Evolutionary conservation across 2,329 filamentous ascomycete species (phyloP).

Genomic region (Grosmannia penicillata): DNA sequence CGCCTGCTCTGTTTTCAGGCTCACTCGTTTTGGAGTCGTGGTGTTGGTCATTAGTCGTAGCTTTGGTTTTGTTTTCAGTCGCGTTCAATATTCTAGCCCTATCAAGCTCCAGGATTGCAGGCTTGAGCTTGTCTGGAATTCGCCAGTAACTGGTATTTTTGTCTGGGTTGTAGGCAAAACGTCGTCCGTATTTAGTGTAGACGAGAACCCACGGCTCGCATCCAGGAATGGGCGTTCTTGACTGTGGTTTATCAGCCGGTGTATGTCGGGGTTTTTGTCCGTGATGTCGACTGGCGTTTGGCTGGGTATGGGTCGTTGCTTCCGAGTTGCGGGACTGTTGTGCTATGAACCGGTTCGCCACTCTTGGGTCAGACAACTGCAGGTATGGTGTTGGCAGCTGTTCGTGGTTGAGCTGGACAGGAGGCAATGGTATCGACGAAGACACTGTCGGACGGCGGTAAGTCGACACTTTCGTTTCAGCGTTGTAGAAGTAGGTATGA

Average conservation of each 20-base stretch:
- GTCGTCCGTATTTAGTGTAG: slow-evolving; percentile 76
- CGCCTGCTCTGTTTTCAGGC: too few relatives aligned
- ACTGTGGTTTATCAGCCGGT: slow-evolving; percentile 65
- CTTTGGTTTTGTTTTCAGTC: slow-evolving; percentile 20
- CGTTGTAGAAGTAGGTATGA: slow-evolving; percentile 80
- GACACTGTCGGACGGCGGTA: slow-evolving; percentile 54
- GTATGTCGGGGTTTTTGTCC: slow-evolving; percentile 37
- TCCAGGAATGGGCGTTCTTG: slow-evolving; percentile 63
- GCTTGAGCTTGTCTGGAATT: slow-evolving; percentile 75
- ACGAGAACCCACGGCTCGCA: slow-evolving; percentile 82
- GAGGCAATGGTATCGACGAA: slow-evolving; percentile 16
- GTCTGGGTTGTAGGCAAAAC: slow-evolving; percentile 78
- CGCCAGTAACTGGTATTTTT: slow-evolving; percentile 92
- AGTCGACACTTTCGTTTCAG: slow-evolving; percentile 69
- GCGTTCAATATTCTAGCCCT: slow-evolving; percentile 52
- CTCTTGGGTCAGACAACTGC: slow-evolving; percentile 36
- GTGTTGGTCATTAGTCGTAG: slow-evolving; percentile 8
- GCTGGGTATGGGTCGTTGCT: slow-evolving; percentile 15
- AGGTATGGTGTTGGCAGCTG: slow-evolving; percentile 17
- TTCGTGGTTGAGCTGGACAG: slow-evolving; percentile 13
- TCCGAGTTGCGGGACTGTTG: slow-evolving; percentile 19
- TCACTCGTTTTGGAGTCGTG: too few relatives aligned
- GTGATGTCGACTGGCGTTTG: slow-evolving; percentile 7
- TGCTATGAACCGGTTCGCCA: slow-evolving; percentile 47
- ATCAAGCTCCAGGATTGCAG: slow-evolving; percentile 59